Percentiles rank a stretch among this genome's conserved stretches.
phyloP scores from a whole-genome alignment of 2,329 filamentous ascomycete genomes.

The Harringtonia aguacate region DNA sequence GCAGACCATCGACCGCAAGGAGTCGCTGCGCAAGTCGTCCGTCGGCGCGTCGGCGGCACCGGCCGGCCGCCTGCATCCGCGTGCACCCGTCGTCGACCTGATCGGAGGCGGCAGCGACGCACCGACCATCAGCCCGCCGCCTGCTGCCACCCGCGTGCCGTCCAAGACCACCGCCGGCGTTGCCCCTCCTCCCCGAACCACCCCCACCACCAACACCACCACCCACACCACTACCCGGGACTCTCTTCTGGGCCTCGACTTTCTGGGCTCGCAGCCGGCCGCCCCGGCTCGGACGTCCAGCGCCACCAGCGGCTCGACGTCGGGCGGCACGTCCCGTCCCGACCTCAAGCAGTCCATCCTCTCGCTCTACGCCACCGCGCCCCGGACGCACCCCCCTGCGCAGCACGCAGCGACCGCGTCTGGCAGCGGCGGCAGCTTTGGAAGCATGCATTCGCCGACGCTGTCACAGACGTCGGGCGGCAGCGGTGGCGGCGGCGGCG shows the following conservation, averaged over 20 bases:
- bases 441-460: conserved; percentile 51
- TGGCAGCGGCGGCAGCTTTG: conserved; percentile 49
- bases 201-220: conserved; percentile 49
- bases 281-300: conserved; percentile 74
- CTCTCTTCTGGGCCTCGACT: conserved; percentile 84
- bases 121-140: conserved; percentile 31
- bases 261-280: conserved; percentile 64
- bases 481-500: conserved; percentile 15
- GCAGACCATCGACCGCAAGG: conserved; percentile 50
- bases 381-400: conserved; percentile 55
- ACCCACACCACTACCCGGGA: conserved; percentile 56
- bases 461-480: conserved; percentile 13
- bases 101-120: conserved; percentile 83
- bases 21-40: conserved; percentile 50
- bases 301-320: conserved; percentile 52
- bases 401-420: conserved; percentile 46
- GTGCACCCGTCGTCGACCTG: conserved; percentile 46
- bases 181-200: no score
- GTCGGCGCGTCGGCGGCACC: conserved; percentile 31
- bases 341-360: conserved; percentile 96
- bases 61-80: conserved; percentile 8
- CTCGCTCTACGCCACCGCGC: conserved; percentile 80
- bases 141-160: conserved; percentile 43
- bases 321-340: conserved; percentile 61
- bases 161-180: conserved; percentile 57